Base-by-base conservation (phyloP, 2,329 filamentous ascomycete genomes). In the Sordariomycetes sp. region DNA sequence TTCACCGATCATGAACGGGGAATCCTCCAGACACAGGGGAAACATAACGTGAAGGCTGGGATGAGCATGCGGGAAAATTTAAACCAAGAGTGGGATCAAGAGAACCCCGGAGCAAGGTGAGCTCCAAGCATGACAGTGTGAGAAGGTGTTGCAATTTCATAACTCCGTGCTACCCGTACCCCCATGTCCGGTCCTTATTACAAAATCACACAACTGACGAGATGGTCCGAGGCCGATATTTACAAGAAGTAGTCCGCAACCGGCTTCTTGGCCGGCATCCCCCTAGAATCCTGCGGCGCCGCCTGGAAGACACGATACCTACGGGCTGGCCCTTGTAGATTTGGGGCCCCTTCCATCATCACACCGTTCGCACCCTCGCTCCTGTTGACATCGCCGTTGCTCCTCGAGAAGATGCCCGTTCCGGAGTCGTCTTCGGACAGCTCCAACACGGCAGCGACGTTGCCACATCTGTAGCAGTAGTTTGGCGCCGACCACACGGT, bases 401-500 rank as follows among this genome's bases (percentile, higher is more conserved):
- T 83, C 46, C 82, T 68, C 20, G 75, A 66, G 43, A 86, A 72
- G n/a, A 79, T 69, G 17, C 79, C 79, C 23, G 75, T 66, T 28
- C 86, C 86, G n/a, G 72, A 76, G 7, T 81, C 75, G 49, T 96
- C 90, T 55, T 96, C 92, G 19, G 81, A 84, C 5, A 98, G 68
- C 61, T 98, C 92, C 35, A 98, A 66, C 38, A 98, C 88, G 1
- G 92, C 90, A 1, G 92, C 92, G 10, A 98, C 88, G 49, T 96
- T 96, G 35, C 88, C 88, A 51, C 88, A 95, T 42, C 86, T 78
- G 62, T 95, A 95, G 63, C 88, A 95, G 66, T 95, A 95, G 57
- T 95, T 95, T 1, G 88, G 88, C 8, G 88, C 88, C 1, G 85
- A 93, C 90, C 92, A 98, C n/a, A 98, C 92, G 0, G 92, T 98